phyloP scores from a whole-genome alignment of 345 rosid species.

The Acer campestre region DNA sequence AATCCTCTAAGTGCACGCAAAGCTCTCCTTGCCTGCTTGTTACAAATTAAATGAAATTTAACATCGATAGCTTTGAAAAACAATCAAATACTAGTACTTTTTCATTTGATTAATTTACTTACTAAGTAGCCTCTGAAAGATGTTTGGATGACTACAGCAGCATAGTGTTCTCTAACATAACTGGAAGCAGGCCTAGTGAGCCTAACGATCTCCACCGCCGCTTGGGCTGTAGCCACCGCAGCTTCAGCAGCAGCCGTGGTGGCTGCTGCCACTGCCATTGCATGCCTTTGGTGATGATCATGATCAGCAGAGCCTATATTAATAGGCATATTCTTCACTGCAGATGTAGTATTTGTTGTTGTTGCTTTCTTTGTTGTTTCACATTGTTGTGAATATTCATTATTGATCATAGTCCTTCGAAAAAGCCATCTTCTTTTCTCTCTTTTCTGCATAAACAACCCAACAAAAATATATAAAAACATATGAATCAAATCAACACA shows the following conservation, averaged over 20 bases:
- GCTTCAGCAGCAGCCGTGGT: conserved; percentile 69
- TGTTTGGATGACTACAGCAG: conserved; percentile 79
- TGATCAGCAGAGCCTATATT: conserved; percentile 23
- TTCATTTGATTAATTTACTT: conserved; percentile 22
- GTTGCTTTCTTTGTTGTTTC: conserved; percentile 20
- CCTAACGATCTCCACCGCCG: conserved; percentile 60
- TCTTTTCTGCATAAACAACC: conserved; percentile 47
- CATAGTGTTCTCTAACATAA: conserved; percentile 59
- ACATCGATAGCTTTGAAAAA: neutral
- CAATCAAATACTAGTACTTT: neutral
- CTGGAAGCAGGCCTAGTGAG: conserved; percentile 51
- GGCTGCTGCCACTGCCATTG: conserved; percentile 61
- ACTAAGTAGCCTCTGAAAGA: conserved; percentile 90
- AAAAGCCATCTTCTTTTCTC: conserved; percentile 85
- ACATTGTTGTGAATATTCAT: conserved; percentile 24
- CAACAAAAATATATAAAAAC: neutral
- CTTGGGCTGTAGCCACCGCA: conserved; percentile 63
- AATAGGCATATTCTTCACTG: conserved; percentile 17
- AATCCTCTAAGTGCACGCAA: conserved; percentile 79
- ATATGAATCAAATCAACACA: neutral
- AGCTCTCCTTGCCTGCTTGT: conserved; percentile 77
- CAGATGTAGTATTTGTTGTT: conserved; percentile 8
- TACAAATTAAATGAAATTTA: neutral
- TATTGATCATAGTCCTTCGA: conserved; percentile 46
- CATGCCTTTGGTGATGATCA: conserved; percentile 46